These are phyloP conservation scores for Fusarium nematophilum DNA, from an alignment of 2,329 filamentous ascomycete species.

Conservation along the genomic window DNA sequence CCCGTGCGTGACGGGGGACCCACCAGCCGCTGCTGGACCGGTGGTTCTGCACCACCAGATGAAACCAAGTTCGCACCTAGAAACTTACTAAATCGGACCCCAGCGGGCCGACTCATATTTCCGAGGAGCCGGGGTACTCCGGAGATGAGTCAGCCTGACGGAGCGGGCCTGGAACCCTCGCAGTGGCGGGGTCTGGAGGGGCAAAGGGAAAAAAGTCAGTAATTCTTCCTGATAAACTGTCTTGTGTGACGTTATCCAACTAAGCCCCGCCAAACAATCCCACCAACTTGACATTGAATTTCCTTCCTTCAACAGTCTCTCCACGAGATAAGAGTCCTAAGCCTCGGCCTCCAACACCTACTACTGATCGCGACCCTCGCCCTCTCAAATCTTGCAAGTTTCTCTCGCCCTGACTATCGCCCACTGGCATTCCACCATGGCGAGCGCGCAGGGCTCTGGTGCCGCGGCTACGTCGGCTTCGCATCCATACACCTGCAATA, in stretches of 20 bases:
- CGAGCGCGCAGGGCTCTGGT: slow-evolving; percentile 51
- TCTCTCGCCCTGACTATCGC: no score
- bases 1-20: slow-evolving; percentile 3
- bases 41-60: not conserved
- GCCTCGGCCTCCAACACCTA: not conserved
- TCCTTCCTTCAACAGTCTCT: slow-evolving; percentile 22
- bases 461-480: slow-evolving; percentile 57
- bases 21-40: not conserved
- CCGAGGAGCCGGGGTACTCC: no score
- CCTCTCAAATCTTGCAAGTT: not conserved
- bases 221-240: slow-evolving; percentile 37
- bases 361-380: not conserved
- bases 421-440: slow-evolving; percentile 53
- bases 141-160: slow-evolving; percentile 16
- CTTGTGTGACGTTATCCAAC: slow-evolving; percentile 44
- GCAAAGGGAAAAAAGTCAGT: slow-evolving; percentile 39
- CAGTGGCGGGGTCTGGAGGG: slow-evolving; percentile 31
- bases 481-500: slow-evolving; percentile 98
- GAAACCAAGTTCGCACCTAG: slow-evolving; percentile 9
- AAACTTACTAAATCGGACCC: not conserved
- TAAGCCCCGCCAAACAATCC: slow-evolving; percentile 42
- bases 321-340: slow-evolving; percentile 1
- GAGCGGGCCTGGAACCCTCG: slow-evolving; percentile 24
- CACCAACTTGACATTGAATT: slow-evolving; percentile 41
- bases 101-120: not conserved